Evolutionary conservation across 768 basidiomycete species (phyloP), one percentile per base, ranked within the genome.

Genomic region (Exsudoporus frostii): DNA sequence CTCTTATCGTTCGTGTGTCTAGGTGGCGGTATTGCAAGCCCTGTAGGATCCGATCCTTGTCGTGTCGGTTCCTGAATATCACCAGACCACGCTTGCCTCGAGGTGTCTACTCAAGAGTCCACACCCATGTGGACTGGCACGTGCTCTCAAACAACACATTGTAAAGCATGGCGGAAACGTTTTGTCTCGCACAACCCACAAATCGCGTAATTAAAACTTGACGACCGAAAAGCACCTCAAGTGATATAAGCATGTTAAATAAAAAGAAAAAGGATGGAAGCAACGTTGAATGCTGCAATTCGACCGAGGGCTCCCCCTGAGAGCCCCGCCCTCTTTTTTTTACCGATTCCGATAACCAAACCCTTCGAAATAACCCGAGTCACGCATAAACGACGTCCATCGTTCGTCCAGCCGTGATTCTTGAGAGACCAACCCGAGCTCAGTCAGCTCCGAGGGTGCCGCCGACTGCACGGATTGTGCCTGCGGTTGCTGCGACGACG

Each of bases 321-420:
- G 6, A 5, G 5, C 27, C 30, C 20, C 33, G 5, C 15, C 1
- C 30, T 10, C 11, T 30, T 30, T 25, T 25, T 25, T 25, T 59
- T 37, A 70, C 38, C 65, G 63, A 45, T 40, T 20, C 24, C 69
- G 59, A 45, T 63, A 69, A 7, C 65, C 67, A 32, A 67, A 69
- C 14, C 66, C 67, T 53, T 73, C 74, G 30, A 78, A 64, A 55
- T 74, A 71, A 3, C 81, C 79, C 8, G 78, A 79, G 50, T 83
- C 78, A 22, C 79, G 77, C 80, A 85, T 81, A 60, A 85, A 84
- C 27, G 77, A 78, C 50, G 77, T 77, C 83, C 83, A 85, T 22
- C 80, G 71, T 60, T 81, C 79, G 46, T 81, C 80, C 36, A 84
- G 60, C 34, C 79, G 70, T 40, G 80, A 80, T 53, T 78, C 78